phyloP scores from a whole-genome alignment of 768 basidiomycete genomes.

The Psilocybe cubensis region DNA sequence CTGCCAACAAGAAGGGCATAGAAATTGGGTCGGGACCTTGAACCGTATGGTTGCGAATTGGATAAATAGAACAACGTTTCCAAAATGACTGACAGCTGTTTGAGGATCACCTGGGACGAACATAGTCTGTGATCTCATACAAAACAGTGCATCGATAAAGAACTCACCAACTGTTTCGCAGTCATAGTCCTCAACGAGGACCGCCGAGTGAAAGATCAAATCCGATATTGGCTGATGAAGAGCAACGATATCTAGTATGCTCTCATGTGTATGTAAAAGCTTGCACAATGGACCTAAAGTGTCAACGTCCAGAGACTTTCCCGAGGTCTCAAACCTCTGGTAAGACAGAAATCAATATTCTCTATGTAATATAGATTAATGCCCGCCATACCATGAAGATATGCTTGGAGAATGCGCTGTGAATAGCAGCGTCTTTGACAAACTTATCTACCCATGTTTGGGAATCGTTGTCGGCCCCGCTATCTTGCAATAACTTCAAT shows the following conservation, averaged over 20 bases:
- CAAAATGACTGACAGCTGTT: conserved; percentile 76
- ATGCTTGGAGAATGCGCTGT: conserved; percentile 58
- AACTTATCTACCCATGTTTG: conserved; percentile 46
- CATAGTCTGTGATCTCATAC: neutral
- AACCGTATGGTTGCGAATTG: conserved; percentile 70
- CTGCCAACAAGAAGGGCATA: neutral
- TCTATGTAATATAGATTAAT: neutral
- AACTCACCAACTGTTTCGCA: conserved; percentile 79
- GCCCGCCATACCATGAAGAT: conserved; percentile 53
- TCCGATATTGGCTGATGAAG: conserved; percentile 68
- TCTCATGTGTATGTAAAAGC: conserved; percentile 60
- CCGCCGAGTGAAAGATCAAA: conserved; percentile 63
- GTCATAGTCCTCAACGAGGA: conserved; percentile 72
- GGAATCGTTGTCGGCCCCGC: conserved; percentile 35
- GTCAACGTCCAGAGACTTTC: conserved; percentile 64
- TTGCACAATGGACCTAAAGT: conserved; percentile 72
- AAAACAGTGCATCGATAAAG: conserved; percentile 3
- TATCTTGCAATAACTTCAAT: conserved; percentile 58
- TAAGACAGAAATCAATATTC: neutral
- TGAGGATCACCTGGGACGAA: conserved; percentile 76
- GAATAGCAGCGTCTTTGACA: conserved; percentile 59
- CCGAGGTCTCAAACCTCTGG: conserved; percentile 63
- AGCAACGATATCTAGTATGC: conserved; percentile 68
- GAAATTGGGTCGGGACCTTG: conserved; percentile 41
- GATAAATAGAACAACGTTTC: conserved; percentile 77